Conservation (phyloP, 257 asterid species). For the Fraxinus pennsylvanica region DNA sequence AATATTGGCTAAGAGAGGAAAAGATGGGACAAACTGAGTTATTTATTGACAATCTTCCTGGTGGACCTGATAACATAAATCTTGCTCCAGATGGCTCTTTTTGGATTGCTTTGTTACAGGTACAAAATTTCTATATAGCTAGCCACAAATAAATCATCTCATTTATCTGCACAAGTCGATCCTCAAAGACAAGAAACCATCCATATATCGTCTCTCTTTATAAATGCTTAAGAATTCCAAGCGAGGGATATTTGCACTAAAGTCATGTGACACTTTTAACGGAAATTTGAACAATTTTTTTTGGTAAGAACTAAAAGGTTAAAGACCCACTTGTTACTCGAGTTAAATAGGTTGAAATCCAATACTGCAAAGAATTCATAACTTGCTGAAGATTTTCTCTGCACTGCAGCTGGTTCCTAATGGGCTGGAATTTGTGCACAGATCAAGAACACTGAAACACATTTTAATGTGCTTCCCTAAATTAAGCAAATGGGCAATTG, state of each 20-base stretch:
- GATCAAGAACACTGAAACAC: constrained; percentile 33
- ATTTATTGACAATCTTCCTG: constrained; percentile 58
- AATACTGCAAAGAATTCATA: not conserved
- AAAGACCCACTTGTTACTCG: not conserved
- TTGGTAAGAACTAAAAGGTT: not conserved
- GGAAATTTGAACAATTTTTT: not conserved
- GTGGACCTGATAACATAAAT: constrained; percentile 67
- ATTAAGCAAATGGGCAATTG: constrained; percentile 13
- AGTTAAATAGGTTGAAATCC: not conserved
- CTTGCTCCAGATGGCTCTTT: constrained; percentile 78
- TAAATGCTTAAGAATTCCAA: no score
- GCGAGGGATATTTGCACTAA: no score
- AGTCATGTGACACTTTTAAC: no score
- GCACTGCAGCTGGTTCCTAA: constrained; percentile 34
- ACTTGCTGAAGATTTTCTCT: not conserved
- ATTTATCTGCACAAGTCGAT: no score
- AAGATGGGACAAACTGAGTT: constrained; percentile 50
- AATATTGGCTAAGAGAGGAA: constrained; percentile 62
- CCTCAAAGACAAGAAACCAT: no score
- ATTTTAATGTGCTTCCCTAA: constrained; percentile 29
- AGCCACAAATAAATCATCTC: not conserved
- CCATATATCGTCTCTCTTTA: no score
- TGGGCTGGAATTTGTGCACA: constrained; percentile 39
- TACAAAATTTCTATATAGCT: constrained; percentile 3
- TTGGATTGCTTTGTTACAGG: constrained; percentile 71